Evolutionary conservation across 2,329 filamentous ascomycete genomes (phyloP), one percentile per base, ranked within the genome.

Genomic region (Sclerotinia minor): DNA sequence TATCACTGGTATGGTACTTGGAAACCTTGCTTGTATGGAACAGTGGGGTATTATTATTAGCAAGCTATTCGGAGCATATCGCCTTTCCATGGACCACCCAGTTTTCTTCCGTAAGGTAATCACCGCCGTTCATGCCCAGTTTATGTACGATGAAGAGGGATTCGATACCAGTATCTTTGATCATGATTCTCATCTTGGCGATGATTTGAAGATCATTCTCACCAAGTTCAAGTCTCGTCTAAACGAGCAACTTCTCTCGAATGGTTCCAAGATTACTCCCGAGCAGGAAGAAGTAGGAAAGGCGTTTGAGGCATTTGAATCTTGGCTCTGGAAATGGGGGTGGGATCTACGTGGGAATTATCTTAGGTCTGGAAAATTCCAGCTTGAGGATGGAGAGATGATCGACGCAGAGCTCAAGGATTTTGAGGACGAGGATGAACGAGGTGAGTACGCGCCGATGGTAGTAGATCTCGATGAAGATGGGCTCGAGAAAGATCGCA

Each of bases 21-120:
- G 83, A 52, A 89, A 87, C 74, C 78, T 84, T 53, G 80, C 84
- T 11, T 89, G 86, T 71, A 79, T 87, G 54, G 84, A 87, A 69
- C 86, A 89, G 70, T 89, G 86, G 87, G 85, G 82, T 79, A 81
- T 86, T 72, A 80, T 87, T 69, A 79, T 84, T 50, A 81, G 79
- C 59, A 74, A 87, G 45, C 72, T 87, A 15, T 80, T 89, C 58
- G 81, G 82, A 35, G 82, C 84, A 2, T 81, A 83, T 72, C 71
- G 72, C 13, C 81, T 89, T 1, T 77, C 80, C 0, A 68, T 77
- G 29, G 72, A 75, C 4, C 78, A 78, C 2, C 85, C 86, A 0
- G 65, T 69, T 0, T 80, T 89, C 44, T 80, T 80, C 15, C 76
- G 77, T 2, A 74, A 75, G n/a, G 78, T 88, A 44, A 76, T 88